Conservation (phyloP, 2,329 filamentous ascomycete species). For the Chaetoscypha palmicola region DNA sequence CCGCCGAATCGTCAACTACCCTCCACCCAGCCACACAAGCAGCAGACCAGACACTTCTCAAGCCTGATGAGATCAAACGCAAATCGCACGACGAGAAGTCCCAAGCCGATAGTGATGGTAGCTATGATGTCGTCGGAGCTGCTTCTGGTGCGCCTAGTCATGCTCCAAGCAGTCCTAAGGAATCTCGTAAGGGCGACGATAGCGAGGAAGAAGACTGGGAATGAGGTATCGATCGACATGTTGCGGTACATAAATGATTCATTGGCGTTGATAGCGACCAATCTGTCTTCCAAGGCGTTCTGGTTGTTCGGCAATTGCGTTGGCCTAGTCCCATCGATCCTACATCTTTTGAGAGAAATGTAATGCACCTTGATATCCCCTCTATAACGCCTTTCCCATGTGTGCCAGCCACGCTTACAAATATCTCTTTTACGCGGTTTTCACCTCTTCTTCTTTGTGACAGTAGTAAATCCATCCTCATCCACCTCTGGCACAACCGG, state of each 20-base stretch:
- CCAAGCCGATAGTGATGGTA: constrained; percentile 86
- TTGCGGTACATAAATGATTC: too few relatives aligned
- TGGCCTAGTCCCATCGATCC: too few relatives aligned
- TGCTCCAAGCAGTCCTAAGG: constrained; percentile 62
- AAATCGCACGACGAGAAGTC: constrained; percentile 84
- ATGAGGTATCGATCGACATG: constrained; percentile 34
- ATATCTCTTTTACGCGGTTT: too few relatives aligned
- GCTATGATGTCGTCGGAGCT: constrained; percentile 86
- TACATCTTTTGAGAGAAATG: neutral
- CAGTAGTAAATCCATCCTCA: constrained; percentile 75
- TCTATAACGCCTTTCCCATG: neutral
- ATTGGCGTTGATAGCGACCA: too few relatives aligned
- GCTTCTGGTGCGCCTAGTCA: constrained; percentile 71
- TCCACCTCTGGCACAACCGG: constrained; percentile 66
- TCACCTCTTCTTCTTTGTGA: constrained; percentile 55
- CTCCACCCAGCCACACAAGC: constrained; percentile 46
- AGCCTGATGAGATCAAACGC: constrained; percentile 54
- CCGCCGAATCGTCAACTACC: constrained; percentile 52
- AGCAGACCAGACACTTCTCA: constrained; percentile 38
- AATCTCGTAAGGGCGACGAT: constrained; percentile 48
- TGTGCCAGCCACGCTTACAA: too few relatives aligned
- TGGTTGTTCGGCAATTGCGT: neutral
- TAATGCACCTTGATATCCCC: constrained; percentile 16
- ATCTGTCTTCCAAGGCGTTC: constrained; percentile 3
- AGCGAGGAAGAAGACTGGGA: constrained; percentile 75